phyloP scores from a whole-genome alignment of 2,329 filamentous ascomycete genomes.

The Hymenoscyphus occultus region DNA sequence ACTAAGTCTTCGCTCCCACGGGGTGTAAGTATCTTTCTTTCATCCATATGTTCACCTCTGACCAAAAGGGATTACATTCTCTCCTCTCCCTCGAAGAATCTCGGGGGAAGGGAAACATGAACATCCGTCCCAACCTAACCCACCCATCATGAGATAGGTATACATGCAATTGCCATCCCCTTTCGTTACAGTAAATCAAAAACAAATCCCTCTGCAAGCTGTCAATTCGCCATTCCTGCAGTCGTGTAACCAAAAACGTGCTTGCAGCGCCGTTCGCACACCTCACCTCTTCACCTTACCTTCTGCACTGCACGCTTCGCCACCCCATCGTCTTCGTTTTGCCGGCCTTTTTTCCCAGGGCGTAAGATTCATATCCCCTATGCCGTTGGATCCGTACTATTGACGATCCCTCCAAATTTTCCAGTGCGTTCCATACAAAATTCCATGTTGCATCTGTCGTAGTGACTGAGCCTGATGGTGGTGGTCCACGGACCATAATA shows the following conservation, averaged over 20 bases:
- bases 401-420: neutral
- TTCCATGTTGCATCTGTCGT: neutral
- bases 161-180: neutral
- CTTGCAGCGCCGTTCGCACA: constrained; percentile 1
- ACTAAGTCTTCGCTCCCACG: neutral
- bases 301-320: neutral
- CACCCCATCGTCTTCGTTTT: neutral
- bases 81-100: neutral
- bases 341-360: neutral
- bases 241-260: neutral
- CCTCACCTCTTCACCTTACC: neutral
- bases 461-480: neutral
- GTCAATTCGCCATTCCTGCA: neutral
- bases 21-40: neutral
- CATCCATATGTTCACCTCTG: neutral
- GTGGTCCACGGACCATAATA: neutral
- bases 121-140: too few relatives aligned
- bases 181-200: neutral
- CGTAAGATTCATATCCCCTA: neutral
- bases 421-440: neutral
- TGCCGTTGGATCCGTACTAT: neutral
- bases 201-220: neutral
- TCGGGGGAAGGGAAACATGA: neutral
- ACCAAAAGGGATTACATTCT: neutral
- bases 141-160: neutral